These are phyloP conservation scores for Kewa caespitosa DNA, from an alignment of 179 eudicot genomes.

Conservation along the genomic window DNA sequence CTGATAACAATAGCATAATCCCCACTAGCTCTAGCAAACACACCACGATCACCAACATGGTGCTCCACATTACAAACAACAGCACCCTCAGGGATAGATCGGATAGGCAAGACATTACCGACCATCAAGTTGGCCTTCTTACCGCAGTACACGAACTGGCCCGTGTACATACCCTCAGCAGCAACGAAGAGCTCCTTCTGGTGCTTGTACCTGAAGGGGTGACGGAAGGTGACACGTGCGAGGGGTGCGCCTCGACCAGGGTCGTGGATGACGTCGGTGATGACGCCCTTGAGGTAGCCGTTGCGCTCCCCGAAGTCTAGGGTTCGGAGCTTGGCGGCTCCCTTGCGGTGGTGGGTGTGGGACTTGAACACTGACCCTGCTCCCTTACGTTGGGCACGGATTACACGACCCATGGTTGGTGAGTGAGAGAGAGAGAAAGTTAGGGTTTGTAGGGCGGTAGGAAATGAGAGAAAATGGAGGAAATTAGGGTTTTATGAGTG, in stretches of 20 bases:
- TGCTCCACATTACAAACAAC: slow-evolving; percentile 43
- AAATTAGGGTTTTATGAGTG: background rate
- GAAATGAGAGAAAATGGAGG: background rate
- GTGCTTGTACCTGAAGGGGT: slow-evolving; percentile 39
- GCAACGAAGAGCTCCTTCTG: slow-evolving; percentile 41
- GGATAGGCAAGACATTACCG: slow-evolving; percentile 34
- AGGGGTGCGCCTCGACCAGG: slow-evolving; percentile 39
- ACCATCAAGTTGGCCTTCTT: slow-evolving; percentile 39
- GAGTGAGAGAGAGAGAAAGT: background rate
- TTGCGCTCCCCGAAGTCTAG: slow-evolving; percentile 39
- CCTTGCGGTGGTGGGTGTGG: slow-evolving; percentile 42
- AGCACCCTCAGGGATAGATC: slow-evolving; percentile 39
- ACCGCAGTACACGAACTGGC: slow-evolving; percentile 38
- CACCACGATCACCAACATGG: slow-evolving; percentile 49
- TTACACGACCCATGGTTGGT: slow-evolving; percentile 32
- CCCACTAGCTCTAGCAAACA: slow-evolving; percentile 38
- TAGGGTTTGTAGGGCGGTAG: background rate
- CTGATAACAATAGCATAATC: slow-evolving; percentile 44
- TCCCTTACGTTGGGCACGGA: slow-evolving; percentile 42
- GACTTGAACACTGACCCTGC: slow-evolving; percentile 43
- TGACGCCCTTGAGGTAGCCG: slow-evolving; percentile 35
- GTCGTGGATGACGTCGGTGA: slow-evolving; percentile 39
- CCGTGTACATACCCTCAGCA: slow-evolving; percentile 40
- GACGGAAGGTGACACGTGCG: slow-evolving; percentile 34
- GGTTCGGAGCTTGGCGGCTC: slow-evolving; percentile 37